Base-by-base conservation (phyloP, 2,329 filamentous ascomycete species). In the Cryphonectria nitschkei region DNA sequence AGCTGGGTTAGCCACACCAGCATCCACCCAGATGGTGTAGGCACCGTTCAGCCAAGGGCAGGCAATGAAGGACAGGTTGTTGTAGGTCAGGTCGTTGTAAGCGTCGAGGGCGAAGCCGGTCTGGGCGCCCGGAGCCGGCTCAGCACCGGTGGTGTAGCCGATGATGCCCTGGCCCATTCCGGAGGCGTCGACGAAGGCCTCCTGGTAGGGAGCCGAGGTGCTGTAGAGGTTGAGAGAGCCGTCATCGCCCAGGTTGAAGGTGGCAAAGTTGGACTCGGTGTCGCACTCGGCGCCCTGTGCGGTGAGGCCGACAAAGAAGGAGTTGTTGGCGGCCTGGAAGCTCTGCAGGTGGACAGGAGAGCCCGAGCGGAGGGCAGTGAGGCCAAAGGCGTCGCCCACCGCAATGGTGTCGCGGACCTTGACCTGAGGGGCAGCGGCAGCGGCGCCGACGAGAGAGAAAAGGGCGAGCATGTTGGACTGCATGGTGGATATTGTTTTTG, bases 391-490 rank as follows among this genome's bases (percentile, higher is more conserved):
- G 34, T 70, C 54, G 56, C 46, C 58, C 1, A 34, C 41, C 9
- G 54, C 54, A 22, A 70, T 67, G 58, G 68, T 76, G 63, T 79
- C 77, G 66, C 75, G 69, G 71, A 76, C 60, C 62, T 73, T 74
- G 52, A 75, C 64, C 66, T 76, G 73, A 63, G 76, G 74, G 60
- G 76, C 78, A 64, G 79, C 76, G 65, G 79, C 75, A 39, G 78
- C 79, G 67, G 77, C 77, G 41, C 78, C 78, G 68, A 80, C 75
- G 64, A 82, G 75, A 72, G 76, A 70, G 64, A 90, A 91, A 77
- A 90, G 79, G 81, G 92, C 88, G 75, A 92, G 82, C 75, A 92
- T 79, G 50, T 89, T 92, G 75, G 75, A 74, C 65, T 77, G 73
- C 79, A 73, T 73, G 39, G 64, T 73, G 66, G 69, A n/a, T 19